Conservation (phyloP, 2,329 filamentous ascomycete species). For the Lithohypha guttulata region DNA sequence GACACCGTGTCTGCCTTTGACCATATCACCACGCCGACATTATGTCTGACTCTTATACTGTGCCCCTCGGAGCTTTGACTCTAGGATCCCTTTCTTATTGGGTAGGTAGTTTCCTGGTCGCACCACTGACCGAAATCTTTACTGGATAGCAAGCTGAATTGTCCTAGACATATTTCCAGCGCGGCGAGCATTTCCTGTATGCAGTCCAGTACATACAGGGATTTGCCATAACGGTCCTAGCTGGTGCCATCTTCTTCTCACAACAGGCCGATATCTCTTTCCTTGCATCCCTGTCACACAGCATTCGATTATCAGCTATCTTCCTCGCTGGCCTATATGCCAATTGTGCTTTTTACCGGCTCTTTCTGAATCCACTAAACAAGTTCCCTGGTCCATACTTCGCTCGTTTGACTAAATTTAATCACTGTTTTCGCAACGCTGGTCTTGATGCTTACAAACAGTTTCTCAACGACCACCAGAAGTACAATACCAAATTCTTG, state of each 20-base stretch:
- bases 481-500: slow-evolving; percentile 18
- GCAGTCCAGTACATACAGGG: slow-evolving; percentile 12
- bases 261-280: slow-evolving; percentile 9
- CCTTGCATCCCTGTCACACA: slow-evolving; percentile 6
- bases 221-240: slow-evolving; percentile 8
- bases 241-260: slow-evolving; percentile 6
- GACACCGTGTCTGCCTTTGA: no score
- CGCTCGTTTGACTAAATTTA: slow-evolving; percentile 14
- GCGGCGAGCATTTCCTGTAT: slow-evolving; percentile 15
- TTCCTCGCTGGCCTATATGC: slow-evolving; percentile 13
- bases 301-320: slow-evolving; percentile 3
- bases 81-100: no score
- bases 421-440: slow-evolving; percentile 7
- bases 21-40: no score
- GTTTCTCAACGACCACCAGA: slow-evolving; percentile 13
- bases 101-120: no score
- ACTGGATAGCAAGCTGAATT: no score
- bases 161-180: slow-evolving; percentile 15
- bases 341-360: slow-evolving; percentile 22
- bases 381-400: slow-evolving; percentile 26
- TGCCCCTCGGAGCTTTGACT: no score
- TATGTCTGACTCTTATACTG: no score
- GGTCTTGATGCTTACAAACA: slow-evolving; percentile 9
- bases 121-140: no score
- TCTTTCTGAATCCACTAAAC: slow-evolving; percentile 25